Conservation (phyloP, 1,284 basidiomycete genomes). For the Cerioporus squamosus region DNA sequence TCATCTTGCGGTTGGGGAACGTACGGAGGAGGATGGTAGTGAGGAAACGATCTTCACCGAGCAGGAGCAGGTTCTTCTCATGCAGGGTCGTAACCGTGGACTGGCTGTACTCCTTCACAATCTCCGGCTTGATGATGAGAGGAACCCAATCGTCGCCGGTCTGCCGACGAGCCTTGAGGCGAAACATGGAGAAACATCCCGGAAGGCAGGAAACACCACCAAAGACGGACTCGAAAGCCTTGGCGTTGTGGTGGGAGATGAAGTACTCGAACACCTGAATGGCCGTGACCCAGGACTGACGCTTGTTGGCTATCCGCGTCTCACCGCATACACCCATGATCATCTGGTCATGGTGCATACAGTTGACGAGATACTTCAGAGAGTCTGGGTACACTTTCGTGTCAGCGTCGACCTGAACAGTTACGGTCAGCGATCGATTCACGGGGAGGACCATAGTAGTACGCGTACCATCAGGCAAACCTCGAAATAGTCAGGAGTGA, state of each 20-base stretch:
- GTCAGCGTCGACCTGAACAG: slow-evolving; percentile 91
- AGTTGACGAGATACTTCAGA: slow-evolving; percentile 88
- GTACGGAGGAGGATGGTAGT: slow-evolving; percentile 94
- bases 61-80: slow-evolving; percentile 95
- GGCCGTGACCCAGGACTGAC: slow-evolving; percentile 95
- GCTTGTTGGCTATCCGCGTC: slow-evolving; percentile 98
- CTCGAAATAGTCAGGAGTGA: slow-evolving; percentile 99
- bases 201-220: slow-evolving; percentile 99
- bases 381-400: slow-evolving; percentile 92
- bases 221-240: slow-evolving; percentile 98
- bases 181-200: slow-evolving; percentile 99
- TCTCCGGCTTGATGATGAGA: slow-evolving; percentile 96
- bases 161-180: slow-evolving; percentile 90
- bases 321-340: slow-evolving; percentile 99
- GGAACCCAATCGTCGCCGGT: slow-evolving; percentile 97
- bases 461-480: slow-evolving; percentile 90
- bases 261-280: slow-evolving; percentile 99
- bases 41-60: slow-evolving; percentile 99
- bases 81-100: slow-evolving; percentile 92
- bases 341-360: slow-evolving; percentile 97
- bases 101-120: slow-evolving; percentile 97
- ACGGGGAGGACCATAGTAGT: neutral
- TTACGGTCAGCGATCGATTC: neutral
- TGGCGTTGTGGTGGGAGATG: slow-evolving; percentile 97
- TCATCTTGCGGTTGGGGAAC: slow-evolving; percentile 99